These are phyloP conservation scores for Picea glauca DNA, from an alignment of 75 land plant species.

Conservation along the genomic window DNA sequence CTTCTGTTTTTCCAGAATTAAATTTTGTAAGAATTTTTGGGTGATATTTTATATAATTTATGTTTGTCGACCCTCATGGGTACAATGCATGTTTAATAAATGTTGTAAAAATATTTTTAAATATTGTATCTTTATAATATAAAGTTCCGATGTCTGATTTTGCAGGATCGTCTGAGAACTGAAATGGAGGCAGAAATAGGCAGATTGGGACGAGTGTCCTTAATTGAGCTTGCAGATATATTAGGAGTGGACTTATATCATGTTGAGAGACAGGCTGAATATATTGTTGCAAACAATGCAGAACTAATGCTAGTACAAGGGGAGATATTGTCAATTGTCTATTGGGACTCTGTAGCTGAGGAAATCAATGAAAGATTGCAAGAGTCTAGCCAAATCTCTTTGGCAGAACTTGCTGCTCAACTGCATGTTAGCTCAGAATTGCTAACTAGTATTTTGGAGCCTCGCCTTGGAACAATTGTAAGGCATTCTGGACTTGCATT, in stretches of 20 bases:
- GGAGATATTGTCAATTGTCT: conserved; percentile 71
- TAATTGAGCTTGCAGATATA: conserved; percentile 82
- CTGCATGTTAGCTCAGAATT: conserved; percentile 81
- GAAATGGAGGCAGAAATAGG: conserved; percentile 71
- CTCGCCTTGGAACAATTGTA: conserved; percentile 86
- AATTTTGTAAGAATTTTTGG: not conserved
- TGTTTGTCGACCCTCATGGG: not conserved
- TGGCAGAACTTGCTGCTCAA: conserved; percentile 87
- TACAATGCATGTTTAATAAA: not conserved
- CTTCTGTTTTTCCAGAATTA: not conserved
- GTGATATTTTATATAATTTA: not conserved
- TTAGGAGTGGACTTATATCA: conserved; percentile 90
- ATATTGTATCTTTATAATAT: not conserved
- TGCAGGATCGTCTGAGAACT: conserved; percentile 71
- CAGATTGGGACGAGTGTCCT: conserved; percentile 62
- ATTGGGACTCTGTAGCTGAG: conserved; percentile 95
- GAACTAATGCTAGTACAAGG: conserved; percentile 82
- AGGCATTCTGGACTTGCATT: not conserved
- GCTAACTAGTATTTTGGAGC: conserved; percentile 59
- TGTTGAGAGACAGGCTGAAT: conserved; percentile 79
- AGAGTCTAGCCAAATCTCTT: conserved; percentile 80
- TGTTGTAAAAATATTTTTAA: not conserved
- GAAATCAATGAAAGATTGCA: conserved; percentile 93
- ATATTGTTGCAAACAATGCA: conserved; percentile 44
- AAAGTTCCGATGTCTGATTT: not conserved